Evolutionary conservation across 2,329 filamentous ascomycete genomes (phyloP), one percentile per base, ranked within the genome.

Genomic region (Aspergillus pseudoviridinutans): DNA sequence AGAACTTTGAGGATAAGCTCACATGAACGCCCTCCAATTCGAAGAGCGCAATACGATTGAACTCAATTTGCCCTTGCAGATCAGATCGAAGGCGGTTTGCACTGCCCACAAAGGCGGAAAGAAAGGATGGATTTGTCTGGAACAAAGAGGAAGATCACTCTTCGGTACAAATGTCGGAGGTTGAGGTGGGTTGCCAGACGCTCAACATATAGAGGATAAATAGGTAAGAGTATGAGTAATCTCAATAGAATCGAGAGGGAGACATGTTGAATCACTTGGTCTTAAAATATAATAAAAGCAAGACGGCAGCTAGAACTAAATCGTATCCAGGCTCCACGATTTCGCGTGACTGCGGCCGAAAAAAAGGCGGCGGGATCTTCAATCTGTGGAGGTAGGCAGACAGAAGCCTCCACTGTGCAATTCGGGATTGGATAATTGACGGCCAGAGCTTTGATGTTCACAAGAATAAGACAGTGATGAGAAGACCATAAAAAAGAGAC

Each of bases 101-200:
- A 49, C 28, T 51, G 22, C 42, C 42, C 57, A 50, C 42, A 57
- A 46, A 54, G 56, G 41, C 54, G 44, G 54, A 49, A 28, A 22
- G 38, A 53, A 29, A 22, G 28, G 28, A 49, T 49, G 7, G 47
- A 12, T 9, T 49, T 25, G 46, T 49, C 46, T 29, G 47, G 47
- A 49, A n/a, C 24, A 9, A 28, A 49, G 49, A 29, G 8, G 50
- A 28, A 38, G 9, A 47, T 12, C 20, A 27, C 20, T 22, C 10
- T 22, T 44, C 20, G 44, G 44, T 24, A 47, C 44, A 24, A 24
- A 24, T 24, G 20, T 47, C 8, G 44, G 8, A 47, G 5, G 44
- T 5, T 17, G 22, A 24, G 6, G 22, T 14, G 22, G 44, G 44
- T 7, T 8, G 44, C 14, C 44, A 27, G 12, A 25, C 22, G 10